Base-by-base conservation (phyloP, 768 basidiomycete species). In the Lepiota venenata region DNA sequence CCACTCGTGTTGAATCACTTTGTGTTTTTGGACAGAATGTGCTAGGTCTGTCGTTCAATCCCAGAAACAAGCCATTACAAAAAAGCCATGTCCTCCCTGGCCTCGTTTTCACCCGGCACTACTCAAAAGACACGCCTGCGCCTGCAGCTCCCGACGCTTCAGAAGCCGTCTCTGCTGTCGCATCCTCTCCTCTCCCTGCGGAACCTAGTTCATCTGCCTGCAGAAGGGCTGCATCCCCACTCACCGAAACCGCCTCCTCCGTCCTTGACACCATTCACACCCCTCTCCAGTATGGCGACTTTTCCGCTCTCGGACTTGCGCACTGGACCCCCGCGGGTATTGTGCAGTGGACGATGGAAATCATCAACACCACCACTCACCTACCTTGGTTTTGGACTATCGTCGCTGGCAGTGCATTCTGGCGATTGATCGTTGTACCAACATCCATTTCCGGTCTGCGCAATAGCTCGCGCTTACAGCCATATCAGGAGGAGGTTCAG, bases 341-440 rank as follows among this genome's bases (percentile, higher is more conserved):
- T 32, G 71, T 83, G 16, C 75, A 79, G 40, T 83, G 79, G 78
- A 71, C 81, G 15, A 72, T 89, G 46, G 90, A 93, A 66, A 58
- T 82, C 45, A 66, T 91, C 50, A 82, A 92, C 58, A 84, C 91
- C 47, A 68, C 75, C 45, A 82, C 83, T 0, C 85, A 84, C 36
- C 69, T 93, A 56, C 85, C 88, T 0, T 94, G 93, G 91, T 89
- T 89, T 73, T 82, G 84, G 76, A 87, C 91, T 45, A 89, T 94
- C 68, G 69, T 92, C 41, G 72, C 70, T 4, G 82, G 84, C 25
- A 82, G 85, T 22, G 51, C 86, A 10, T 63, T 84, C 63, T 83
- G 87, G 74, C 83, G 87, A 18, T 46, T 79, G 16, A 43, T 78
- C 46, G 74, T 88, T 43, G 66, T 91, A 48, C 89, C 88, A 2